Percentiles rank a stretch among this genome's conserved stretches.
phyloP scores from a whole-genome alignment of 169 alveolate species.

The Babesia ovis region DNA sequence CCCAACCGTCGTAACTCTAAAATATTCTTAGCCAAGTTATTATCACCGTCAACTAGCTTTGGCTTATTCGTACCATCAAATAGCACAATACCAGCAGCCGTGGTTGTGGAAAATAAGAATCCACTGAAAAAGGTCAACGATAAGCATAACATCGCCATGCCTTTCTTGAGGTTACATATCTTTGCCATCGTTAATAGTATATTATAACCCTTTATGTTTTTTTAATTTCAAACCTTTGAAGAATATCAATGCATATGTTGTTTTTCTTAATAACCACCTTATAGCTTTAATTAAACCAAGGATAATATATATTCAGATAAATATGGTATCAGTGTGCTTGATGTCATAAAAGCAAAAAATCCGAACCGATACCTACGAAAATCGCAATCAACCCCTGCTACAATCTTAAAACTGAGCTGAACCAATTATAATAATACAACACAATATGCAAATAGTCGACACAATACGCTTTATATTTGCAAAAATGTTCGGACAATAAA shows the following conservation, averaged over 20 bases:
- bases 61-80: neutral
- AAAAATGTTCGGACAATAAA: neutral
- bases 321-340: too few relatives aligned
- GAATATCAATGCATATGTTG: too few relatives aligned
- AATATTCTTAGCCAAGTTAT: neutral
- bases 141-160: neutral
- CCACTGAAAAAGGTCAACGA: neutral
- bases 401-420: too few relatives aligned
- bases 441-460: too few relatives aligned
- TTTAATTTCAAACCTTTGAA: too few relatives aligned
- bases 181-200: neutral
- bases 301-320: neutral
- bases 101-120: neutral
- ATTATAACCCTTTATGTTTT: too few relatives aligned
- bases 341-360: too few relatives aligned
- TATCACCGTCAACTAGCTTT: neutral
- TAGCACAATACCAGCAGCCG: neutral
- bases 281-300: neutral
- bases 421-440: too few relatives aligned
- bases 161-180: neutral
- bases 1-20: neutral
- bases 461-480: too few relatives aligned
- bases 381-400: too few relatives aligned
- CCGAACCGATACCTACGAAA: too few relatives aligned
- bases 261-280: neutral